Evolutionary conservation across 345 rosid genomes (phyloP), one percentile per base, ranked within the genome.

Genomic region (Rhodamnia argentea): DNA sequence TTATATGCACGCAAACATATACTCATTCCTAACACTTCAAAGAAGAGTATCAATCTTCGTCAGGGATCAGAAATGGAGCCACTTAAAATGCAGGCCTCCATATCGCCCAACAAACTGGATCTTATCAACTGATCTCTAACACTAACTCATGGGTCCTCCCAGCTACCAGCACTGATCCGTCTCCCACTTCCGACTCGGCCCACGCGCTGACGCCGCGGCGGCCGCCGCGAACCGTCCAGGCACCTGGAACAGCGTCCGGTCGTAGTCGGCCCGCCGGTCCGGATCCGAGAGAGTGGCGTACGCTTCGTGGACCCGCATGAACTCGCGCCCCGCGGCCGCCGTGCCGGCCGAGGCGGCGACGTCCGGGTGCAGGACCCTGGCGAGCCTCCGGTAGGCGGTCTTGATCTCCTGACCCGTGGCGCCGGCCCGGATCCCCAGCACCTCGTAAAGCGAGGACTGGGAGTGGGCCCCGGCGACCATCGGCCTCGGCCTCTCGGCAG

Each of bases 101-200:
- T 70, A 18, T 32, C 78, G 4, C 78, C 3, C 78, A 10, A 32
- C 44, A 10, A 60, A 20, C 10, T 32, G 40, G 13, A 70, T 70
- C 78, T 70, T 4, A 18, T 18, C 26, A 9, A 0, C 26, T 32
- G 1, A 70, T 70, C 47, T 18, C 78, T 70, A 18, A 37, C 14
- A 18, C 44, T 18, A 23, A 9, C 59, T 16, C 23, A 22, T 14
- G 84, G 55, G 58, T 20, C 54, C 60, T 42, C 40, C 82, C 40
- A 0, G 20, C 89, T 90, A 94, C 96, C 96, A 94, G 86, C 95
- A 94, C 89, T 94, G 97, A 87, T 94, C 97, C 12, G 95, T 92
- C 86, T 94, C 95, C 97, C 97, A 94, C 50, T 89, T 85, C 86
- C 93, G 88, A 32, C 90, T 42, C 10, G 89, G 62, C 29, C 83